Conservation (phyloP, 2,329 filamentous ascomycete genomes). For the Botrytis aclada region DNA sequence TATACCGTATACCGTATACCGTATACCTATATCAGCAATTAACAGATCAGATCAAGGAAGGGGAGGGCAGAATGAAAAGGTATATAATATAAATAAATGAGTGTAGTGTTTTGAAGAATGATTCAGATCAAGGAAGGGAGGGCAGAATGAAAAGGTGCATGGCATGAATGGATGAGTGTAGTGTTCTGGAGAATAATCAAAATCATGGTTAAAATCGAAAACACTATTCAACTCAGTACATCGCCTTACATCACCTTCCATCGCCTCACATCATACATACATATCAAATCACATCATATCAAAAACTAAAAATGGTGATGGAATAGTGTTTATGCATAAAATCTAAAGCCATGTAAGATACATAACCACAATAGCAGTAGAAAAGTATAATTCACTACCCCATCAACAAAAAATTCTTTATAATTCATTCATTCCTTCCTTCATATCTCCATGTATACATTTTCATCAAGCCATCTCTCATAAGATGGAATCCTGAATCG, state of each 20-base stretch:
- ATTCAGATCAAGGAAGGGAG: too few species aligned
- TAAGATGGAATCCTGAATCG: conserved; percentile 23
- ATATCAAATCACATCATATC: not conserved
- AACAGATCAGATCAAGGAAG: too few species aligned
- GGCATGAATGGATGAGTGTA: not conserved
- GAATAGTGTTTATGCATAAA: conserved; percentile 24
- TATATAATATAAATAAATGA: too few species aligned
- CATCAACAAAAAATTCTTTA: conserved; percentile 19
- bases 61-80: too few species aligned
- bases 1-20: too few species aligned
- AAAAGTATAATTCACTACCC: not conserved
- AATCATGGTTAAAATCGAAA: not conserved
- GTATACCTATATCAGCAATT: too few species aligned
- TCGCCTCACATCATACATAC: too few species aligned
- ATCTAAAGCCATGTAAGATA: conserved; percentile 33
- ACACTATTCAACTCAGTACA: not conserved
- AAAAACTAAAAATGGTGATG: conserved; percentile 6
- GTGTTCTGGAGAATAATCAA: not conserved
- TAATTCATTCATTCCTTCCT: conserved; percentile 19
- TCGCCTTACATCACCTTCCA: not conserved
- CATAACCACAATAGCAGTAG: conserved; percentile 28
- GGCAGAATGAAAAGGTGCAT: not conserved
- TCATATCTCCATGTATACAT: conserved; percentile 27
- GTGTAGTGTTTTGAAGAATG: too few species aligned
- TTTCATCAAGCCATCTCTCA: conserved; percentile 13